Base-by-base conservation (phyloP, 176 grass and related monocot genomes). In the Eleusine coracana region DNA sequence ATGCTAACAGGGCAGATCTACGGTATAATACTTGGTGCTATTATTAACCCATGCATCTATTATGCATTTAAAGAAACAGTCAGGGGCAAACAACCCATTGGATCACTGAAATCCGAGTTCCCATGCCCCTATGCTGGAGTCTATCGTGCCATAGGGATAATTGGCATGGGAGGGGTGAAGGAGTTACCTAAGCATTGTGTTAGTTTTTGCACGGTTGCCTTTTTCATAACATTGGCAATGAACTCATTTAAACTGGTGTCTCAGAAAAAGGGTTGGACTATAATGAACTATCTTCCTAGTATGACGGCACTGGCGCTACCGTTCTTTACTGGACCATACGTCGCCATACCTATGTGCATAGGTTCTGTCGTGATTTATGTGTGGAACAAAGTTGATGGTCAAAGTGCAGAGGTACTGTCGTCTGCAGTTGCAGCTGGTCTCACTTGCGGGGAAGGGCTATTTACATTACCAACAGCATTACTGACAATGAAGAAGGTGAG, bases 381-480 rank as follows among this genome's bases (percentile, higher is more conserved):
- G 5, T 91, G 89, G 89, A 84, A 29, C 2, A 87, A 42, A 48
- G 27, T 87, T 9, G 44, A 91, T 12, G 54, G 54, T 0, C 66
- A 29, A 36, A 66, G 72, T 50, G 85, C 81, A 44, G 45, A 61
- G 44, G 5, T 86, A 13, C 50, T 87, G 4, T 83, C 81, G 3
- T 72, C 85, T 0, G 71, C 71, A 1, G 66, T 91, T 49, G 89
- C 89, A 7, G 85, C 85, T 49, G 85, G 89, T 27, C 56, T 91
- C 20, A 80, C 87, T 23, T 77, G 81, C 42, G 89, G 85, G 18
- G 89, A 87, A 23, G 89, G 89, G 20, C 27, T 91, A 49, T 91
- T 79, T 41, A 14, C 77, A 9, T 38, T 91, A 14, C 84, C 89
- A 17, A 56, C 75, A 27, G 36, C 71, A 10, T 0, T 87, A 25